Percentiles rank a stretch among this genome's conserved stretches.
phyloP scores from a whole-genome alignment of 805 yeast genomes.

The Diddensiella santjacobensis region DNA sequence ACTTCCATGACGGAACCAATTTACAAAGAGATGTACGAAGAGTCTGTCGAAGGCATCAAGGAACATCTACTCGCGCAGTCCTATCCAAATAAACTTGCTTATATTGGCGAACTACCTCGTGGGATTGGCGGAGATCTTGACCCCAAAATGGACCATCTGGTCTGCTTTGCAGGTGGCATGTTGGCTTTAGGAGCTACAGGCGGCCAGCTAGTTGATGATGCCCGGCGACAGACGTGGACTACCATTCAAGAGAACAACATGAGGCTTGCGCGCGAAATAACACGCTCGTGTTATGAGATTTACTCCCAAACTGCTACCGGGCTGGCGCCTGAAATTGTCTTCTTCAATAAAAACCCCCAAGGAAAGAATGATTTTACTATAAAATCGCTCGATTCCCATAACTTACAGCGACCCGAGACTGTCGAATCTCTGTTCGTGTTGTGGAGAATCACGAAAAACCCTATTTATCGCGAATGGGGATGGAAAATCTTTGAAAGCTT shows the following conservation, averaged over 20 bases:
- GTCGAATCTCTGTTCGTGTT: conserved; percentile 82
- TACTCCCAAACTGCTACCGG: conserved; percentile 74
- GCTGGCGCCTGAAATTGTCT: conserved; percentile 82
- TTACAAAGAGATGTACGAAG: conserved; percentile 71
- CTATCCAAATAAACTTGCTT: conserved; percentile 58
- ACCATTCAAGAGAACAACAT: conserved; percentile 57
- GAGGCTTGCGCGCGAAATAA: conserved; percentile 65
- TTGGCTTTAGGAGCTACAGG: conserved; percentile 86
- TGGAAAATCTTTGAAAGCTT: conserved; percentile 77
- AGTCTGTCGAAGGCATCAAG: conserved; percentile 72
- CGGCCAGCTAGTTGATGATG: conserved; percentile 56
- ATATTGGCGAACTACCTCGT: conserved; percentile 68
- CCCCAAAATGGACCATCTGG: conserved; percentile 86
- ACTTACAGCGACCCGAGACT: conserved; percentile 89
- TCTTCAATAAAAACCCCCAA: conserved; percentile 59
- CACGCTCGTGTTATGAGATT: conserved; percentile 80
- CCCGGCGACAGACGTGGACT: conserved; percentile 57
- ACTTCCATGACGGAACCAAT: conserved; percentile 58
- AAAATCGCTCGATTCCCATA: conserved; percentile 72
- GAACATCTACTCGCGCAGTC: conserved; percentile 60
- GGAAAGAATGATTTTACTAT: conserved; percentile 61
- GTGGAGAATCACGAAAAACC: conserved; percentile 75
- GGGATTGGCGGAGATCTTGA: conserved; percentile 63
- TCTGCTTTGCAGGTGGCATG: conserved; percentile 86
- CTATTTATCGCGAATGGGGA: conserved; percentile 83